Conservation (phyloP, 495 filamentous ascomycete species). For the Cercophora sp. region DNA sequence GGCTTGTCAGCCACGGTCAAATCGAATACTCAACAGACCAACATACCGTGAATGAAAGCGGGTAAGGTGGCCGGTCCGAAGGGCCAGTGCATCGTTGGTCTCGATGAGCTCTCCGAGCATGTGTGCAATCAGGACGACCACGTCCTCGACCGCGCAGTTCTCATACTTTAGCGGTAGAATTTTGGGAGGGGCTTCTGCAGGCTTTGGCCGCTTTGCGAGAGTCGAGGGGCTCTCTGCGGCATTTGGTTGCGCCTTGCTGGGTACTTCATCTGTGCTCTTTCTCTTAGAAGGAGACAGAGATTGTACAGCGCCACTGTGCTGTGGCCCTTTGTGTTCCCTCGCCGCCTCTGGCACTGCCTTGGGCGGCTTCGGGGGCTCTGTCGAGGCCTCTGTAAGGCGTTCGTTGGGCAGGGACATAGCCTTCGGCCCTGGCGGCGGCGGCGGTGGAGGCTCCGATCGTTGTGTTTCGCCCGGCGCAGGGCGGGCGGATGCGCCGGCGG, state of each 20-base stretch:
- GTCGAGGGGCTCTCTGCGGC: constrained; percentile 35
- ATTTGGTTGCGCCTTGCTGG: constrained; percentile 18
- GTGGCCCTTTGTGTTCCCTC: constrained; percentile 12
- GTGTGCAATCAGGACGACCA: constrained; percentile 85
- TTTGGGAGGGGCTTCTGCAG: constrained; percentile 50
- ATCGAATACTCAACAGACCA: background rate
- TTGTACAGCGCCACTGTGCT: constrained; percentile 11
- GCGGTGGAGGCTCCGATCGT: constrained; percentile 27
- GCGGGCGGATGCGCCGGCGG: constrained; percentile 31
- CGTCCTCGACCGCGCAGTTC: constrained; percentile 69
- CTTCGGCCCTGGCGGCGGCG: constrained; percentile 15
- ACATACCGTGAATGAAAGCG: constrained; percentile 87
- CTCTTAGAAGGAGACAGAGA: constrained; percentile 42
- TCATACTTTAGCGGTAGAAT: constrained; percentile 74
- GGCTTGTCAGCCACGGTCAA: constrained; percentile 18
- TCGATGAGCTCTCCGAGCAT: constrained; percentile 94
- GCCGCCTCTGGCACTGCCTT: constrained; percentile 11
- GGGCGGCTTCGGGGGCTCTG: constrained; percentile 5
- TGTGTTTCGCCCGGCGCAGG: constrained; percentile 15
- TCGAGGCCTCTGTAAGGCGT: constrained; percentile 11
- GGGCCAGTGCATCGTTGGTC: constrained; percentile 84
- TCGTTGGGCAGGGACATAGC: constrained; percentile 25
- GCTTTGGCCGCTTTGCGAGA: constrained; percentile 47
- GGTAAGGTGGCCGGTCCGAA: constrained; percentile 78
- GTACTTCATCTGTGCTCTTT: constrained; percentile 44